These are phyloP conservation scores for Colletotrichum eleusines DNA, from an alignment of 2,329 filamentous ascomycete genomes.

Conservation along the genomic window DNA sequence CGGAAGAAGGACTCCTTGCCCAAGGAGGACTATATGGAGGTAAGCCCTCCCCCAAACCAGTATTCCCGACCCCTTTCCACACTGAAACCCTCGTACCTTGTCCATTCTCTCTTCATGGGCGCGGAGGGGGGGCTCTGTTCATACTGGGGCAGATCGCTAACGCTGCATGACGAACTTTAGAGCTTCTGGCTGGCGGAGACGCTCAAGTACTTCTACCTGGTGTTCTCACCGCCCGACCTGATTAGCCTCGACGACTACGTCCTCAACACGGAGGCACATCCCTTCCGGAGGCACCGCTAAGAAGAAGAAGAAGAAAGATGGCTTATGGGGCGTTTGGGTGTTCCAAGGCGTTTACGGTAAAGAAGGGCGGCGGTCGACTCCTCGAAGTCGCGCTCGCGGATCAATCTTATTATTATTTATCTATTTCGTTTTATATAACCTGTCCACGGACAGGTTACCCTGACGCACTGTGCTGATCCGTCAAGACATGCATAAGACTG, in stretches of 20 bases:
- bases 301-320: not conserved
- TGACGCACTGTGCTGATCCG: too few species aligned
- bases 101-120: slow-evolving; percentile 12
- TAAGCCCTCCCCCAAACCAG: slow-evolving; percentile 3
- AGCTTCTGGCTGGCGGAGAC: slow-evolving; percentile 82
- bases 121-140: too few species aligned
- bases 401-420: not conserved
- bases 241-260: slow-evolving; percentile 78
- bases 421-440: too few species aligned
- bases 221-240: slow-evolving; percentile 73
- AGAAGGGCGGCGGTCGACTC: not conserved
- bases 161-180: slow-evolving; percentile 52
- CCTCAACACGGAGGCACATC: slow-evolving; percentile 67
- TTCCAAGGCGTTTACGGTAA: not conserved
- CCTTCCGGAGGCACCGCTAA: slow-evolving; percentile 48
- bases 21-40: slow-evolving; percentile 57
- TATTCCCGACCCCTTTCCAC: not conserved
- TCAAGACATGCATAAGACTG: not conserved
- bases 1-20: slow-evolving; percentile 56
- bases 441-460: too few species aligned
- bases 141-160: not conserved
- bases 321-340: not conserved
- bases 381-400: too few species aligned
- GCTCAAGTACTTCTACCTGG: slow-evolving; percentile 80
- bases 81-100: too few species aligned